Base-by-base conservation (phyloP, 75 land plant species). In the Selaginella moellendorffii region DNA sequence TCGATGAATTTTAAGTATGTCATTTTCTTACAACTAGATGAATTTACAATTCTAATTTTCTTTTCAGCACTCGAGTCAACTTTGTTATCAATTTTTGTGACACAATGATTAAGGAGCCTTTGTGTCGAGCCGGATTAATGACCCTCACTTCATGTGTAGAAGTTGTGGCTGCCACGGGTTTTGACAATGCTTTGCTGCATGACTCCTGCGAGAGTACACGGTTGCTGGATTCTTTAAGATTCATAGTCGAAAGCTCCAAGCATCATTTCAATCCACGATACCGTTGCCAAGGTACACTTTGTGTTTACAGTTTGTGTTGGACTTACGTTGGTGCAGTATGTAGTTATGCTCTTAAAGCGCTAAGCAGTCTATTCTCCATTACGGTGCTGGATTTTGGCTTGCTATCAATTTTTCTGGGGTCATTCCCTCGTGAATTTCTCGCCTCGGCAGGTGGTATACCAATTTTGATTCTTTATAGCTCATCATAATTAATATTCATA, bases 101-200 rank as follows among this genome's bases (percentile, higher is more conserved):
- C 46, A 36, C 46, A 36, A 14, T 5, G 14, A 36, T 14, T 36
- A 36, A 5, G 14, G 66, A 75, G n/a, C 65, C 80, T 28, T 79
- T 80, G 67, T 75, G 88, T 24, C 72, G 97, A 61, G 82, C 77
- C 66, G 97, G 97, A 14, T 66, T 90, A 68, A 87, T 90, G 88
- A 61, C 81, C 26, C 71, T 90, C 68, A 76, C 79, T 54, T 71
- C 65, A 58, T 84, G 87, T 72, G 71, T 90, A 65, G 70, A 81
- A 52, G 81, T 87, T 29, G 8, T 24, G 21, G 17, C 64, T 24
- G 12, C 58, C 12, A 52, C 19, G 1, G 56, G 59, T 1, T 31
- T 31, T 1, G 10, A 24, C 46, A 29, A 66, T 53, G 58, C 28
- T 54, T 21, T 31, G 19, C 53, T 42, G 1, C 46, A 61, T 28